Percentiles rank a stretch among this genome's conserved stretches.
Evolutionary conservation across 371 early-diverging fungal species (phyloP).

Genomic region (Amoeboradix gromovi): DNA sequence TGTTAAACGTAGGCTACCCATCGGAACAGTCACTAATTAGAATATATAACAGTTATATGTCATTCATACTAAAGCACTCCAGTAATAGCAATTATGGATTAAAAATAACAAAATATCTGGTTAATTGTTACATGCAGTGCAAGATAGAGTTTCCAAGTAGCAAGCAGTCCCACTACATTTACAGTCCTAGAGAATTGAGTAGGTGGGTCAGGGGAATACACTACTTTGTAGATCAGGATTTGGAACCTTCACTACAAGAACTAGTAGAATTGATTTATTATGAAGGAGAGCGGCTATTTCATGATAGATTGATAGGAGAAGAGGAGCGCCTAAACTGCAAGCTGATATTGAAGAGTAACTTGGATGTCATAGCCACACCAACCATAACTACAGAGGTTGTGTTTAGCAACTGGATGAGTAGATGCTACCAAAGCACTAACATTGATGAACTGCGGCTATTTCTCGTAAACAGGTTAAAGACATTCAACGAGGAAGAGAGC

Average conservation of each 20-base stretch:
- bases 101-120: conserved; percentile 79
- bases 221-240: conserved; percentile 63
- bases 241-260: conserved; percentile 46
- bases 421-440: conserved; percentile 58
- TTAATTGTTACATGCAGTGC: conserved; percentile 63
- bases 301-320: conserved; percentile 72
- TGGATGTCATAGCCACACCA: conserved; percentile 35
- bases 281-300: conserved; percentile 86
- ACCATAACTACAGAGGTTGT: conserved; percentile 68
- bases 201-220: conserved; percentile 92
- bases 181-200: conserved; percentile 92
- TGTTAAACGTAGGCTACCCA: conserved; percentile 93
- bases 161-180: conserved; percentile 90
- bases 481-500: conserved; percentile 94
- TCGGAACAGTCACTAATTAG: conserved; percentile 64
- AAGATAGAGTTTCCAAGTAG: conserved; percentile 70
- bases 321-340: conserved; percentile 60
- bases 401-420: conserved; percentile 88
- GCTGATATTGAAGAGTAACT: conserved; percentile 47
- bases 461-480: conserved; percentile 71
- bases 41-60: conserved; percentile 74
- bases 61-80: conserved; percentile 78
- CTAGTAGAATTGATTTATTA: conserved; percentile 87
- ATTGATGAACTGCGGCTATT: conserved; percentile 68
- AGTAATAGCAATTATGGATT: conserved; percentile 64